Conservation (phyloP, 202 grass and related monocot genomes). For the Digitaria exilis region DNA sequence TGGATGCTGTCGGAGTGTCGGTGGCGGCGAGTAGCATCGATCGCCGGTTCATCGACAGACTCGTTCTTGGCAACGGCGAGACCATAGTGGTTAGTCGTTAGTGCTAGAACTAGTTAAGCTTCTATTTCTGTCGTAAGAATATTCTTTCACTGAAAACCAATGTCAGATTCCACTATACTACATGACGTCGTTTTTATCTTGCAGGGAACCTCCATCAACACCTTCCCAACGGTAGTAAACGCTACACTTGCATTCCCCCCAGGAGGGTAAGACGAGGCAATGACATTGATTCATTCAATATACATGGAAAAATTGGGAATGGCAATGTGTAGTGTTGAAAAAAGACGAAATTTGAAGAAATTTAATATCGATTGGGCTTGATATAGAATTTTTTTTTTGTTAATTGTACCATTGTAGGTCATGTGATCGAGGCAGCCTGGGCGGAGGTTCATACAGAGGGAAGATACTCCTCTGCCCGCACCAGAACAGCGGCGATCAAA, state of each 20-base stretch:
- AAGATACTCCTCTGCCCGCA: constrained; percentile 37
- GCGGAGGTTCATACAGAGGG: not conserved
- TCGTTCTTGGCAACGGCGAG: constrained; percentile 38
- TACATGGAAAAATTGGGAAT: not conserved
- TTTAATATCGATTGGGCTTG: too few relatives aligned
- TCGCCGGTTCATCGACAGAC: constrained; percentile 33
- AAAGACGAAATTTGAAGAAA: too few relatives aligned
- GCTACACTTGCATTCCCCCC: not conserved
- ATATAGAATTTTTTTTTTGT: too few relatives aligned
- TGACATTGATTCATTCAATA: not conserved
- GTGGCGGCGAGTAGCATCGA: constrained; percentile 55
- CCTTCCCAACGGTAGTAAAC: not conserved
- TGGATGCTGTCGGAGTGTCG: constrained; percentile 56
- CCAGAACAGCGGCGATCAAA: not conserved
- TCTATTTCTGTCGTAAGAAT: too few relatives aligned
- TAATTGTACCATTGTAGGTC: not conserved
- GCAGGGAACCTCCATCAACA: constrained; percentile 36
- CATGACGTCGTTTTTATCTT: not conserved
- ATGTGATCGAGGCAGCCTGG: not conserved
- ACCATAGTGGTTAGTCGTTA: constrained; percentile 23
- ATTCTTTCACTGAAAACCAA: not conserved
- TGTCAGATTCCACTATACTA: not conserved
- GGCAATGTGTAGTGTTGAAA: too few relatives aligned
- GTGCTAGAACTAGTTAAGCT: not conserved
- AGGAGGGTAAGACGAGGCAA: not conserved